Evolutionary conservation across 768 basidiomycete genomes (phyloP).

Genomic region (Lactarius sp.): DNA sequence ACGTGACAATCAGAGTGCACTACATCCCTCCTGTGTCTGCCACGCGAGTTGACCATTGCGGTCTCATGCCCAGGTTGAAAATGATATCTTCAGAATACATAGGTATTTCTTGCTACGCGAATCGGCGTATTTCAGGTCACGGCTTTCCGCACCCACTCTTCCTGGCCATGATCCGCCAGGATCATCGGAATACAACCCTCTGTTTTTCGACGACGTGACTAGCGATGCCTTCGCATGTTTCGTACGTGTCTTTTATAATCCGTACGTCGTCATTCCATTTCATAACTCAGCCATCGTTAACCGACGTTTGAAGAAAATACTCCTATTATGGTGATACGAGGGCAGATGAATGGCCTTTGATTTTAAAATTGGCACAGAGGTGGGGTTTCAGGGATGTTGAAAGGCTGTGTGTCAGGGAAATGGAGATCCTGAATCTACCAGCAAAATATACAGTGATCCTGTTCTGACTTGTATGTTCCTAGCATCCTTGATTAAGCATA

Average conservation of each 20-base stretch:
- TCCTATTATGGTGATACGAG: constrained; percentile 36
- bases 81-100: constrained; percentile 14
- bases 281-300: background rate
- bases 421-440: constrained; percentile 35
- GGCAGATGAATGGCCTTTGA: constrained; percentile 39
- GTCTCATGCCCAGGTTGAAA: constrained; percentile 27
- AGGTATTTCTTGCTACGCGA: constrained; percentile 14
- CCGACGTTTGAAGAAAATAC: constrained; percentile 31
- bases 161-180: constrained; percentile 30
- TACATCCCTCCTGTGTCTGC: background rate
- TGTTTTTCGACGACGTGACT: constrained; percentile 29
- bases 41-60: constrained; percentile 1
- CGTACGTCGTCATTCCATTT: constrained; percentile 26
- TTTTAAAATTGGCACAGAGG: constrained; percentile 37
- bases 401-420: constrained; percentile 36
- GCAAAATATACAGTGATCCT: too few relatives aligned
- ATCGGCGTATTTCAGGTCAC: constrained; percentile 11
- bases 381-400: constrained; percentile 42
- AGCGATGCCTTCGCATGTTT: constrained; percentile 32
- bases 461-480: too few relatives aligned
- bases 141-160: background rate
- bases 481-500: too few relatives aligned
- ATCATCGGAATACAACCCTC: constrained; percentile 31
- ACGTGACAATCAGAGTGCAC: constrained; percentile 7
- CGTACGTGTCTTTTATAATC: constrained; percentile 35